A percentile compares a stretch with the other conserved stretches of the same genome.
Conservation (phyloP, 306 rosid genomes). For the Quercus agrifolia region DNA sequence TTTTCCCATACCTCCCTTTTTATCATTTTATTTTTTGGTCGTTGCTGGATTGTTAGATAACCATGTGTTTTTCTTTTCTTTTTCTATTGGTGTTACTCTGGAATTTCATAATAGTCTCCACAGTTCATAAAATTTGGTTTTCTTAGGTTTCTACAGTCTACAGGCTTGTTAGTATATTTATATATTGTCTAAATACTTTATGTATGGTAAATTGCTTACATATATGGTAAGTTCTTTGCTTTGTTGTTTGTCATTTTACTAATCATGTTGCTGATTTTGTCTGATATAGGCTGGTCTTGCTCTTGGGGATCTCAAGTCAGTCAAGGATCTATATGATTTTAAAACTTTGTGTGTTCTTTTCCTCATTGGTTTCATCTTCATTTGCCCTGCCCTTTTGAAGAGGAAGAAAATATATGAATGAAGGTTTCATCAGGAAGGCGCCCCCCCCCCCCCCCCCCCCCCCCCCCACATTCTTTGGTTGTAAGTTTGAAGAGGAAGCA, state of each 20-base stretch:
- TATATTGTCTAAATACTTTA: background rate
- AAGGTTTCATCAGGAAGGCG: slow-evolving; percentile 22
- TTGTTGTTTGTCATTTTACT: background rate
- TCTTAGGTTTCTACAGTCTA: background rate
- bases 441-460: background rate
- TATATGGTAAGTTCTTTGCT: slow-evolving; percentile 2
- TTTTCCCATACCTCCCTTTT: background rate
- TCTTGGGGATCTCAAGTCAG: slow-evolving; percentile 95
- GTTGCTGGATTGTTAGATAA: too few relatives aligned
- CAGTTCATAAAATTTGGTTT: background rate
- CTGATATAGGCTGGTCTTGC: slow-evolving; percentile 89
- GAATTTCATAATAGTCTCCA: background rate
- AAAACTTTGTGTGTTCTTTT: slow-evolving; percentile 84
- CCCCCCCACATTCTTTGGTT: background rate
- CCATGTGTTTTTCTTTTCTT: background rate
- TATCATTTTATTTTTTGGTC: background rate
- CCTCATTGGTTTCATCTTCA: slow-evolving; percentile 78
- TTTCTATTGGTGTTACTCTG: background rate
- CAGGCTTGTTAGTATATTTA: background rate
- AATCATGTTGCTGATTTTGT: slow-evolving; percentile 12
- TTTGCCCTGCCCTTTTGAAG: slow-evolving; percentile 74
- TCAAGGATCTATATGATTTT: slow-evolving; percentile 85
- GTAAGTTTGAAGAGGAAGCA: background rate
- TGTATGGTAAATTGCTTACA: background rate
- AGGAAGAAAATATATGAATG: slow-evolving; percentile 85